Evolutionary conservation across 2,329 filamentous ascomycete genomes (phyloP), one percentile per base, ranked within the genome.

Genomic region (Phialemoniopsis sp.): DNA sequence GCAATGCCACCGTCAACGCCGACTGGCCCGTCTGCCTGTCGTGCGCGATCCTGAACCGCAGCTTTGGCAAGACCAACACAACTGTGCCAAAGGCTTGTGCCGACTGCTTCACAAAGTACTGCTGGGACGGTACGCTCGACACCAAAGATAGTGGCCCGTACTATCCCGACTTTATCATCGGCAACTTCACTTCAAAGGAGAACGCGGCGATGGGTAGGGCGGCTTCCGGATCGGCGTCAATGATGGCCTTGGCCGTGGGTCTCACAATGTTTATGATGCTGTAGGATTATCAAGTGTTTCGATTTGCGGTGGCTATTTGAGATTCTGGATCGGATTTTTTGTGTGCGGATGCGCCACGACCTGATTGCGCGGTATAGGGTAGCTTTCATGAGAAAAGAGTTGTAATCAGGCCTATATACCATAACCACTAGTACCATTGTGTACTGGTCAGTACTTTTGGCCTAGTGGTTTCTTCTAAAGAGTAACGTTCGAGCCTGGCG

Each of bases 21-120:
- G 63, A 84, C 46, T 98, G 93, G 91, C 73, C 85, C 1, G 72
- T 80, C 2, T 98, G 91, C 52, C 85, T 95, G 5, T 89, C 83
- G 16, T 98, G 93, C 62, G 93, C 91, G 5, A 82, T 95, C 30
- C 72, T 97, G 13, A 78, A 76, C 38, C 78, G 91, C 45, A 89
- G 83, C 49, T 77, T 93, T 48, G 71, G 80, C 44, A 76, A 88
- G 36, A 91, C 87, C 1, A 70, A 73, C 14, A 85, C 84, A 1
- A 46, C 66, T 0, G 72, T 90, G 2, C 91, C 91, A 0, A 70
- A 75, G 1, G 79, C 78, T 9, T 98, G 93, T 67, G 70, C 65
- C 32, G 54, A 72, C 36, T 98, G 93, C 67, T 97, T 96, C 62
- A 49, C 69, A 12, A 63, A 69, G 15, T 96, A 96, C 67, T 98